A percentile compares a stretch with the other conserved stretches of the same genome.
Evolutionary conservation across 116 monocot species (phyloP).

Genomic region (Phalaenopsis hybrid): DNA sequence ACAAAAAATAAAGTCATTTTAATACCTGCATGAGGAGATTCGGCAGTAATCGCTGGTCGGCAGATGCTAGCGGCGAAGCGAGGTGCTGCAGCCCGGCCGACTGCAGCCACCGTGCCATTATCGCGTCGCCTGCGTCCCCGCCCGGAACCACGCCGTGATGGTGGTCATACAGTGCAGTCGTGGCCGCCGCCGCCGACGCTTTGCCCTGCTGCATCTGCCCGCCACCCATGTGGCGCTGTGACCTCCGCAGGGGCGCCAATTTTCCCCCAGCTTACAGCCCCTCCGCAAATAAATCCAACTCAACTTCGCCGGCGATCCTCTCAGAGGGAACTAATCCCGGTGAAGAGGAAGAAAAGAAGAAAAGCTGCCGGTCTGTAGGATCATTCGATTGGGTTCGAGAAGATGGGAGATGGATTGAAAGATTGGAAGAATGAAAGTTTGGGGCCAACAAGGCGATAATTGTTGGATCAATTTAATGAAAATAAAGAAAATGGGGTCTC

Average conservation of each 20-base stretch:
- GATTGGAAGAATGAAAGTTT: not conserved
- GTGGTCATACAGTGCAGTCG: constrained; percentile 36
- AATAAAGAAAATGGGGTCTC: not conserved
- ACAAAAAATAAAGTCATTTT: not conserved
- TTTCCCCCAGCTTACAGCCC: constrained; percentile 13
- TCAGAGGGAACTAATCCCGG: not conserved
- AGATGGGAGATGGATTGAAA: not conserved
- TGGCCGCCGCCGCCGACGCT: constrained; percentile 27
- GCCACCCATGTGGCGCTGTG: constrained; percentile 70
- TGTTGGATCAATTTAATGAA: not conserved
- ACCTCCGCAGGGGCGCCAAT: constrained; percentile 88
- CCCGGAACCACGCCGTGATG: constrained; percentile 20
- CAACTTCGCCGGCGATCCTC: not conserved
- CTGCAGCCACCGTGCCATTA: constrained; percentile 92
- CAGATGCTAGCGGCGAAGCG: constrained; percentile 45
- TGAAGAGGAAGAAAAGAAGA: not conserved
- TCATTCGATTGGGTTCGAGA: not conserved
- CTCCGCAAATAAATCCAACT: not conserved
- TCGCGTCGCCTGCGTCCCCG: constrained; percentile 67
- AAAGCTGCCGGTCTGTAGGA: not conserved
- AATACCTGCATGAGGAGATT: constrained; percentile 61
- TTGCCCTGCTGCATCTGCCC: constrained; percentile 30
- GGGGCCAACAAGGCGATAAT: no score
- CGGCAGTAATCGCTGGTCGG: constrained; percentile 47
- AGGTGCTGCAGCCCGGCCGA: constrained; percentile 89